A percentile compares a stretch with the other conserved stretches of the same genome.
Evolutionary conservation across 2,329 filamentous ascomycete species (phyloP).

Genomic region (Helotiales sp.): DNA sequence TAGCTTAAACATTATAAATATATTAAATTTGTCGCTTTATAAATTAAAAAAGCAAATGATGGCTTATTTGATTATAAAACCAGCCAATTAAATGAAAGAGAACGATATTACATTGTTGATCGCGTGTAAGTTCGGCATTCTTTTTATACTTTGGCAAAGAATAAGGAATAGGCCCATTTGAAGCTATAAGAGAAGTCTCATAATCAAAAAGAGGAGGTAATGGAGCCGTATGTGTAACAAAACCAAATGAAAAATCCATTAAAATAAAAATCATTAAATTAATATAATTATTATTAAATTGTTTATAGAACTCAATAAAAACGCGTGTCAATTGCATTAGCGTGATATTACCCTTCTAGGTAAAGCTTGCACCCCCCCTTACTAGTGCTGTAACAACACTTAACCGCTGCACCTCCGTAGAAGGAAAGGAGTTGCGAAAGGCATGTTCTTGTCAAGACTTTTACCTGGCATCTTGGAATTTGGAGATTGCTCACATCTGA

Average conservation of each 20-base stretch:
- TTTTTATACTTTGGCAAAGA: not conserved
- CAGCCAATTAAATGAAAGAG: slow-evolving; percentile 9
- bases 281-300: not conserved
- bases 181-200: not conserved
- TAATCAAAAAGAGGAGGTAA: not conserved
- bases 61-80: slow-evolving; percentile 7
- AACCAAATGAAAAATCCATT: not conserved
- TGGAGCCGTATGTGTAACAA: not conserved
- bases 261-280: not conserved
- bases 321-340: not conserved
- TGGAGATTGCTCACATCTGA: no score
- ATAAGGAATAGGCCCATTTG: not conserved
- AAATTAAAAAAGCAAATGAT: not conserved
- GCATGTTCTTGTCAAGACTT: no score
- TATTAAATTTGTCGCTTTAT: not conserved
- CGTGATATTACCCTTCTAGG: not conserved
- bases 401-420: not conserved
- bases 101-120: not conserved
- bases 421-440: no score
- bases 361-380: not conserved
- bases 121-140: not conserved
- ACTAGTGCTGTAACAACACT: not conserved
- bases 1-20: not conserved
- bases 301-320: not conserved
- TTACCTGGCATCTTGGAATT: no score